Conservation (phyloP, 148 eudicot genomes). For the Oxyria digyna region DNA sequence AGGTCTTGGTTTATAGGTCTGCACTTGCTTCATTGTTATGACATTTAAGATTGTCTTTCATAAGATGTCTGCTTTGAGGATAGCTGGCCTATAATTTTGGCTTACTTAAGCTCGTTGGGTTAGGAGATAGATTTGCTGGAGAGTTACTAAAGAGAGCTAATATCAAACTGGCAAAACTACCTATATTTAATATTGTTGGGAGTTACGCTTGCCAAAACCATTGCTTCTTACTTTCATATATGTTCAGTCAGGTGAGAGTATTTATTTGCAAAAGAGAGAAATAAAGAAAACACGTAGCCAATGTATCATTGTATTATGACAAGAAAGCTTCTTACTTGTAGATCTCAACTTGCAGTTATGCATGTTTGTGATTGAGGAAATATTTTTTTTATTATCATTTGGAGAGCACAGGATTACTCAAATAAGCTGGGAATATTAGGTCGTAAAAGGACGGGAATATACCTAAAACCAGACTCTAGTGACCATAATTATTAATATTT, state of each 20-base stretch:
- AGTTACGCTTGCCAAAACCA: not conserved
- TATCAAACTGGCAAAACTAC: not conserved
- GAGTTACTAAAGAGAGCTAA: no score
- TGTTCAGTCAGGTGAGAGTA: no score
- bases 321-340: not conserved
- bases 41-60: not conserved
- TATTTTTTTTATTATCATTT: not conserved
- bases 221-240: no score
- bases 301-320: no score
- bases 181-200: not conserved
- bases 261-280: no score
- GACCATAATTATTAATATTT: not conserved
- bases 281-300: not conserved
- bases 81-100: not conserved
- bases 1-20: not conserved
- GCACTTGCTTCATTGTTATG: not conserved
- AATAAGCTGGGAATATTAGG: not conserved
- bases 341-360: not conserved
- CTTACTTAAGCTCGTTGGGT: not conserved
- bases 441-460: not conserved
- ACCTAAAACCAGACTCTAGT: not conserved
- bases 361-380: not conserved
- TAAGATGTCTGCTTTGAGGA: not conserved
- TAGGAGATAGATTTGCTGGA: no score
- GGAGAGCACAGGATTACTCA: not conserved